These are phyloP conservation scores for Pseudotulostoma volvatum DNA, from an alignment of 495 filamentous ascomycete genomes.

Conservation along the genomic window DNA sequence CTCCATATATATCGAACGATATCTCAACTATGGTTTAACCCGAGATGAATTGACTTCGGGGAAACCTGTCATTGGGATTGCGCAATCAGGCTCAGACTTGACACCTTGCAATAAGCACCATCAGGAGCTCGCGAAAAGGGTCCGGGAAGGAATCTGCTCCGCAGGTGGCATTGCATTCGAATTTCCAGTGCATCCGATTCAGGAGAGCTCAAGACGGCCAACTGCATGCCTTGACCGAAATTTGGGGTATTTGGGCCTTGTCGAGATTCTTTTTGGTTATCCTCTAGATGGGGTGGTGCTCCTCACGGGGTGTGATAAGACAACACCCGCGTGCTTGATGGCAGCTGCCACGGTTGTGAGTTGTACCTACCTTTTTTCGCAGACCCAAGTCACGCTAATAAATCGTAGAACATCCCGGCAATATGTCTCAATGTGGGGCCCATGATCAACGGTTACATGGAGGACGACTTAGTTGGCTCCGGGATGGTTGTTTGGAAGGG, in stretches of 20 bases:
- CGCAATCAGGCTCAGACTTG: slow-evolving; percentile 38
- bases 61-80: slow-evolving; percentile 42
- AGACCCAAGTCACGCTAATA: background rate
- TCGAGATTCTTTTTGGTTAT: slow-evolving; percentile 36
- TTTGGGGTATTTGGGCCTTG: slow-evolving; percentile 33
- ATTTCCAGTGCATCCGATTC: slow-evolving; percentile 40
- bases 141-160: slow-evolving; percentile 35
- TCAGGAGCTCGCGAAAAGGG: slow-evolving; percentile 34
- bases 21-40: slow-evolving; percentile 38
- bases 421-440: slow-evolving; percentile 40
- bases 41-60: slow-evolving; percentile 36
- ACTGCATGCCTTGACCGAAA: slow-evolving; percentile 39
- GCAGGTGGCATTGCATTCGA: slow-evolving; percentile 40
- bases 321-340: slow-evolving; percentile 38
- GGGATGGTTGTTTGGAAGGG: slow-evolving; percentile 36
- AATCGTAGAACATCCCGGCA: slow-evolving; percentile 32
- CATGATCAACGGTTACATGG: slow-evolving; percentile 37
- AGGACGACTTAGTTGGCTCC: slow-evolving; percentile 26
- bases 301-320: slow-evolving; percentile 43
- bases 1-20: slow-evolving; percentile 37
- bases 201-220: slow-evolving; percentile 33
- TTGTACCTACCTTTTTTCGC: slow-evolving; percentile 2
- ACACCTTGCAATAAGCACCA: slow-evolving; percentile 39
- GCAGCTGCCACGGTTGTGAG: slow-evolving; percentile 38
- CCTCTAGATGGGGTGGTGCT: slow-evolving; percentile 38